Evolutionary conservation across 2,329 filamentous ascomycete genomes (phyloP).

Genomic region (Xylaria sp.): DNA sequence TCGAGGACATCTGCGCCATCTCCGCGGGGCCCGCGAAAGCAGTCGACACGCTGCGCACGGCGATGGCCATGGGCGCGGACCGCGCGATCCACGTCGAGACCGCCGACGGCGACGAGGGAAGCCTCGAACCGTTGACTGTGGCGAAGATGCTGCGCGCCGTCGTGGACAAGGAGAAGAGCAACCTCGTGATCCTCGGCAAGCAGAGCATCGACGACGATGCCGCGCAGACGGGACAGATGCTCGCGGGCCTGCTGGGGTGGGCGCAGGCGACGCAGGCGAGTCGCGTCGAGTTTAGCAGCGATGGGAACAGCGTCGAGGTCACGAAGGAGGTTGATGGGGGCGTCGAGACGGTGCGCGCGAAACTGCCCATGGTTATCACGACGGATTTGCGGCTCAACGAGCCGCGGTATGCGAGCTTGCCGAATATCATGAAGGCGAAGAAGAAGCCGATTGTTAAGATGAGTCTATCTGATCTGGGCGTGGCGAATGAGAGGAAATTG

Average conservation of each 20-base stretch:
- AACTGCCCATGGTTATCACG: constrained; percentile 92
- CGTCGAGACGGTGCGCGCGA: constrained; percentile 86
- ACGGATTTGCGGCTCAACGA: constrained; percentile 95
- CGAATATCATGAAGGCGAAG: constrained; percentile 99
- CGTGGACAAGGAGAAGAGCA: constrained; percentile 85
- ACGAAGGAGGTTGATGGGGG: constrained; percentile 95
- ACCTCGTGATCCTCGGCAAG: constrained; percentile 94
- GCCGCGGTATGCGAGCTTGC: constrained; percentile 92
- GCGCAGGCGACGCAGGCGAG: constrained; percentile 93
- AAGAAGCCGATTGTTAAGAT: constrained; percentile 99
- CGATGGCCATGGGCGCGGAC: constrained; percentile 99
- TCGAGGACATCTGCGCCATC: constrained; percentile 92
- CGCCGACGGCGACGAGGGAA: constrained; percentile 70
- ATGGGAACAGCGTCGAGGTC: constrained; percentile 77
- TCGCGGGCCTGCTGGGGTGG: constrained; percentile 92
- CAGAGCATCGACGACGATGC: constrained; percentile 98
- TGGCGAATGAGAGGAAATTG: constrained; percentile 79
- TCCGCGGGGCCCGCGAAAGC: constrained; percentile 89
- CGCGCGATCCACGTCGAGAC: constrained; percentile 88
- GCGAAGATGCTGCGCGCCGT: constrained; percentile 88
- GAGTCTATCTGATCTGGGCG: constrained; percentile 82
- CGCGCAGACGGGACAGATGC: constrained; percentile 97
- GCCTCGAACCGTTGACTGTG: constrained; percentile 88
- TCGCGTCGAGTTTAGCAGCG: constrained; percentile 77
- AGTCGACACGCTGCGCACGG: constrained; percentile 88